phyloP scores from a whole-genome alignment of 805 yeast genomes.

The Candida berthetii region DNA sequence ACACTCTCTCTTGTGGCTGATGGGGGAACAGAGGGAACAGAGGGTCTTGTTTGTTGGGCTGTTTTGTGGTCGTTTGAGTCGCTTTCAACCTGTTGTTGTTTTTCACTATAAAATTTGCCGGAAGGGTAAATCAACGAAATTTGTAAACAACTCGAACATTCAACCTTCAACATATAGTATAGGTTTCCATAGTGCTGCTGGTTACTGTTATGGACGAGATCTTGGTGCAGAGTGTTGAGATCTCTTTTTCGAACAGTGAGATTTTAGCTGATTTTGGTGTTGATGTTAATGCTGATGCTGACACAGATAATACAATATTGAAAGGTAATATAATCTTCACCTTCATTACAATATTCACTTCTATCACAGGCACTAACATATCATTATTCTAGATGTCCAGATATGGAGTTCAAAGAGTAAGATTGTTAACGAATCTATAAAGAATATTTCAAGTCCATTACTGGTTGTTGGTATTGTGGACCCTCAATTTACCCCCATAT shows the following conservation, averaged over 20 bases:
- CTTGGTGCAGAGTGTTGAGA: not conserved
- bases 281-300: not conserved
- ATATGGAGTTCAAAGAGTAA: slow-evolving; percentile 20
- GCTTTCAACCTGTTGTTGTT: too few relatives aligned
- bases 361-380: not conserved
- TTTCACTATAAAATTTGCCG: too few relatives aligned
- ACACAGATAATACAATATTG: not conserved
- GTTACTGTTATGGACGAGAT: not conserved
- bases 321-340: too few relatives aligned
- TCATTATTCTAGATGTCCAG: slow-evolving; percentile 5
- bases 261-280: not conserved
- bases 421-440: slow-evolving; percentile 14
- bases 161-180: too few relatives aligned
- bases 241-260: not conserved
- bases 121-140: not conserved
- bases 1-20: too few relatives aligned
- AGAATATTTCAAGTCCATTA: slow-evolving; percentile 2
- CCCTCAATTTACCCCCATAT: slow-evolving; percentile 15
- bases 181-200: too few relatives aligned
- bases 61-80: not conserved
- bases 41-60: too few relatives aligned
- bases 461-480: slow-evolving; percentile 13
- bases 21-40: too few relatives aligned
- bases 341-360: not conserved
- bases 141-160: not conserved